Evolutionary conservation across 768 basidiomycete genomes (phyloP).

Genomic region (Clavulina sp.): DNA sequence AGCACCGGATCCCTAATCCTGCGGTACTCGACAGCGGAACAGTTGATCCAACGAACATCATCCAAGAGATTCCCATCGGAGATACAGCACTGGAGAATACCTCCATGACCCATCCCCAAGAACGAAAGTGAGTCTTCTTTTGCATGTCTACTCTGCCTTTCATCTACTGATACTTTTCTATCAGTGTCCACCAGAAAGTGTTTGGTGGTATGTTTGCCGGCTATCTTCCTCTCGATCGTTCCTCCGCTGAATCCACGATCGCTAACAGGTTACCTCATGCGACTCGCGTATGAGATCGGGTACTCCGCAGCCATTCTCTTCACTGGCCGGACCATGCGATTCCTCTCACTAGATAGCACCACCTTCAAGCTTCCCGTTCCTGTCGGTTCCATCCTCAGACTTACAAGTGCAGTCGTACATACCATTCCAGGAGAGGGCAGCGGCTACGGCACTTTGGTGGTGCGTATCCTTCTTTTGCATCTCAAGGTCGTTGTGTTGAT

Average conservation of each 20-base stretch:
- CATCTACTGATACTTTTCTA: neutral
- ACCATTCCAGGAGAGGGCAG: constrained; percentile 24
- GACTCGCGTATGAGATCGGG: constrained; percentile 65
- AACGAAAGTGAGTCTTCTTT: constrained; percentile 42
- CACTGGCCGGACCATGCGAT: constrained; percentile 42
- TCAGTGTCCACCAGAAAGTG: constrained; percentile 62
- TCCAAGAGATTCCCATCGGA: constrained; percentile 52
- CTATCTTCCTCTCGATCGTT: too few relatives aligned
- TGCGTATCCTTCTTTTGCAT: constrained; percentile 21
- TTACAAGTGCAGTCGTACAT: constrained; percentile 53
- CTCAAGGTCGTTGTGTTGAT: neutral
- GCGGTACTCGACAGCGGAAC: too few relatives aligned
- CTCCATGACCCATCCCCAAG: constrained; percentile 73
- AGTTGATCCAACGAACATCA: constrained; percentile 15
- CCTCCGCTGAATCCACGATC: neutral
- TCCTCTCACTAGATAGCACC: constrained; percentile 65
- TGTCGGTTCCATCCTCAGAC: constrained; percentile 62
- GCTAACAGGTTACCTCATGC: constrained; percentile 38
- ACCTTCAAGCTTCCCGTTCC: constrained; percentile 66
- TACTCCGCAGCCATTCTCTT: constrained; percentile 56
- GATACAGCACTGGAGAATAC: constrained; percentile 52
- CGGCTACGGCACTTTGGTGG: constrained; percentile 39
- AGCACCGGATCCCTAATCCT: constrained; percentile 24
- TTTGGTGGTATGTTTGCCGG: constrained; percentile 29
- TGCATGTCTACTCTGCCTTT: neutral